Evolutionary conservation across 331 rosid species (phyloP).

Genomic region (Spiraea crenata): DNA sequence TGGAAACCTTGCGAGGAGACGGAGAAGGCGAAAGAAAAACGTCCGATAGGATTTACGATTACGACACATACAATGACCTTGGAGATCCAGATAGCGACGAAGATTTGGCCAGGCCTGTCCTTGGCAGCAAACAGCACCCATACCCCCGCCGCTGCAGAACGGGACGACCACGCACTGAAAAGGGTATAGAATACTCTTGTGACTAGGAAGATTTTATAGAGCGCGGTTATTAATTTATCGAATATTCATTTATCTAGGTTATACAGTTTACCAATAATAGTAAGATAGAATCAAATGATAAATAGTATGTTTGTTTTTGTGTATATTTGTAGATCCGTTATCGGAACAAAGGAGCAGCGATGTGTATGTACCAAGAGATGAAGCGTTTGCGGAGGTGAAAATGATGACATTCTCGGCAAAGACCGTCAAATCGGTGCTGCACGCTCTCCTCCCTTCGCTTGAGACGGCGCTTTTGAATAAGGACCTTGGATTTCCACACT

Average conservation of each 20-base stretch:
- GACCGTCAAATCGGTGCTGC: constrained; percentile 36
- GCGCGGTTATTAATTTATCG: too few relatives aligned
- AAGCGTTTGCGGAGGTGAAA: constrained; percentile 37
- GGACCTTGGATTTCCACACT: constrained; percentile 42
- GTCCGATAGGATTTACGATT: constrained; percentile 45
- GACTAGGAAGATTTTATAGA: too few relatives aligned
- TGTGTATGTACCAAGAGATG: constrained; percentile 57
- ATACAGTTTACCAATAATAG: too few relatives aligned
- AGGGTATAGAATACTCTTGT: constrained; percentile 22
- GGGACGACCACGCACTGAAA: constrained; percentile 29
- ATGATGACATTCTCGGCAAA: constrained; percentile 34
- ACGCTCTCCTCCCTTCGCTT: constrained; percentile 30
- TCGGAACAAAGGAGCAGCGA: constrained; percentile 32
- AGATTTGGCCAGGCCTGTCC: constrained; percentile 44
- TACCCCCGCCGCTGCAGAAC: constrained; percentile 60
- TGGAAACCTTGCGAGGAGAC: constrained; percentile 39
- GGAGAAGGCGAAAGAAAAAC: constrained; percentile 46
- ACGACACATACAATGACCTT: constrained; percentile 51
- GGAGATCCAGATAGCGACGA: constrained; percentile 37
- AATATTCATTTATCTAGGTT: too few relatives aligned
- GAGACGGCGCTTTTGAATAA: constrained; percentile 34
- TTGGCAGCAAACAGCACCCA: constrained; percentile 45
- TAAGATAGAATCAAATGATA: too few relatives aligned
- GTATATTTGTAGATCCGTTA: constrained; percentile 30
- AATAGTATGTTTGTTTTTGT: too few relatives aligned